Conservation (phyloP, 352 stramenopile genomes). For the Pythium phragmiticola region DNA sequence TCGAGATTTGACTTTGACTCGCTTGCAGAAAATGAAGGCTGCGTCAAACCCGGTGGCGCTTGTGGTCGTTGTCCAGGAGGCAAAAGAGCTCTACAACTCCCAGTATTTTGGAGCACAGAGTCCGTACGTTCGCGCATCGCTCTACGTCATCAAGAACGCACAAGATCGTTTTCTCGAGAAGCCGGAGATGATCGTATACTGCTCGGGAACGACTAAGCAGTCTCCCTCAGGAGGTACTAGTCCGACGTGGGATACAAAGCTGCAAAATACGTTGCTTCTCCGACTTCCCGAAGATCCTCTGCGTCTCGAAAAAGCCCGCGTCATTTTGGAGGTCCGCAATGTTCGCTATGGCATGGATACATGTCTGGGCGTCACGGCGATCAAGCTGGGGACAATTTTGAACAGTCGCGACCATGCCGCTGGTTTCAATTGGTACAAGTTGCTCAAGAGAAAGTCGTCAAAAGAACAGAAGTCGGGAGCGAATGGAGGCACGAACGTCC, state of each 20-base stretch:
- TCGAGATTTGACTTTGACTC: slow-evolving; percentile 53
- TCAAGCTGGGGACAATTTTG: slow-evolving; percentile 80
- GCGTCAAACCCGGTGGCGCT: slow-evolving; percentile 76
- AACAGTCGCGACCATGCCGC: slow-evolving; percentile 71
- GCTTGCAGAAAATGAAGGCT: slow-evolving; percentile 74
- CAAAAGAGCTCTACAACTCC: slow-evolving; percentile 77
- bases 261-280: slow-evolving; percentile 81
- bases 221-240: slow-evolving; percentile 68
- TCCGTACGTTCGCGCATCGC: slow-evolving; percentile 77
- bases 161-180: slow-evolving; percentile 78
- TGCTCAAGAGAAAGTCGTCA: slow-evolving; percentile 77
- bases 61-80: slow-evolving; percentile 80
- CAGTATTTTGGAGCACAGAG: slow-evolving; percentile 87
- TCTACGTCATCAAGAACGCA: slow-evolving; percentile 82
- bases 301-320: slow-evolving; percentile 61
- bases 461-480: slow-evolving; percentile 44
- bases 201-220: slow-evolving; percentile 74
- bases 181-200: slow-evolving; percentile 76
- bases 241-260: slow-evolving; percentile 70
- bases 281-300: slow-evolving; percentile 61
- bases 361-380: slow-evolving; percentile 77
- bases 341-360: slow-evolving; percentile 84
- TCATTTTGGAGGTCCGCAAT: slow-evolving; percentile 88
- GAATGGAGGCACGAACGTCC: slow-evolving; percentile 50
- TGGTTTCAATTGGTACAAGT: slow-evolving; percentile 87